A percentile compares a stretch with the other conserved stretches of the same genome.
These are phyloP conservation scores for Colletotrichum cordylinicola DNA, from an alignment of 2,329 filamentous ascomycete species.

Conservation along the genomic window DNA sequence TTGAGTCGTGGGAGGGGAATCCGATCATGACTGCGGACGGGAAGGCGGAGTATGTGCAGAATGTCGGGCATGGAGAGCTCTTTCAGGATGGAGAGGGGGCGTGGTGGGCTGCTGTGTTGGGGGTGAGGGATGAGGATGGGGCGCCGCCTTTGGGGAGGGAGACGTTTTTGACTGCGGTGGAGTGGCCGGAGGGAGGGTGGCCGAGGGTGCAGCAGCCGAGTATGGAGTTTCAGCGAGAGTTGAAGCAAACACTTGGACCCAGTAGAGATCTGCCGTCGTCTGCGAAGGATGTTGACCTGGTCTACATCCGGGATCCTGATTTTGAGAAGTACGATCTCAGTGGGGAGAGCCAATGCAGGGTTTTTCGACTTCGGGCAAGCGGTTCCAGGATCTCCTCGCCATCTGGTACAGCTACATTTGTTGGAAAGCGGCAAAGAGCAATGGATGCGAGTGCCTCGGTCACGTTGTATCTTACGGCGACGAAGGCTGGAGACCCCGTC, in stretches of 20 bases:
- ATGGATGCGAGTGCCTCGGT: not conserved
- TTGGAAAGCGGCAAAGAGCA: constrained; percentile 1
- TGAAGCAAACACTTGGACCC: not conserved
- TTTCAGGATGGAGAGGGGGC: constrained; percentile 51
- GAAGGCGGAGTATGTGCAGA: constrained; percentile 51
- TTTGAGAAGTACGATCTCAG: not conserved
- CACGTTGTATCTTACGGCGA: not conserved
- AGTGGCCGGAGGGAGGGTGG: constrained; percentile 7
- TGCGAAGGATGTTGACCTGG: not conserved
- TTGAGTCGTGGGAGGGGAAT: constrained; percentile 37
- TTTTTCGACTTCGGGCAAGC: not conserved
- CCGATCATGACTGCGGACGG: constrained; percentile 52
- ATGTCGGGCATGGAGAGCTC: constrained; percentile 61
- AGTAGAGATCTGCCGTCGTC: not conserved
- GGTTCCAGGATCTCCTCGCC: not conserved
- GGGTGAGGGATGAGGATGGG: not conserved
- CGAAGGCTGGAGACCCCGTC: not conserved
- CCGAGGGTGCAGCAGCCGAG: not conserved
- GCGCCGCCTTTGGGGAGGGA: not conserved
- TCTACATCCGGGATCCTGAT: not conserved
- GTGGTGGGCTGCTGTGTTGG: constrained; percentile 39
- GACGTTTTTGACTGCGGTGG: not conserved
- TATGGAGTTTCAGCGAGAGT: not conserved
- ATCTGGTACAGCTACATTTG: not conserved
- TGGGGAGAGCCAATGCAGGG: not conserved